Conservation (phyloP, 495 filamentous ascomycete species). For the Hypomontagnella submonticulosa region DNA sequence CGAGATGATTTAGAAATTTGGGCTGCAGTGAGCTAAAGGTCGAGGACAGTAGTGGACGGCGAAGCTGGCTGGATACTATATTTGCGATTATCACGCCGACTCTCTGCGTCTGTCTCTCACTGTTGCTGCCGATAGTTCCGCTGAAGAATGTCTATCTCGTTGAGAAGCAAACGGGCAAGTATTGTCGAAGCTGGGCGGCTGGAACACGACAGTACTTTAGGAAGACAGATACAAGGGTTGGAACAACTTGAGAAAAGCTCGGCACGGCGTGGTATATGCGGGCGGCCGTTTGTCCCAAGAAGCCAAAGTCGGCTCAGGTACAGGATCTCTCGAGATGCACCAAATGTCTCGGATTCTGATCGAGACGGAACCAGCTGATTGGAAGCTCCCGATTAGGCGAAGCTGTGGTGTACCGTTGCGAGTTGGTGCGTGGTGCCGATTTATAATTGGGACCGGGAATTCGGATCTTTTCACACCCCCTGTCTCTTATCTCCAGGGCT, state of each 20-base stretch:
- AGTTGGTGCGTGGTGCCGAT: conserved; percentile 24
- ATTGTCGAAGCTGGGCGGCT: conserved; percentile 23
- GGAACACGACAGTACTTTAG: conserved; percentile 19
- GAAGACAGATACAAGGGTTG: conserved; percentile 13
- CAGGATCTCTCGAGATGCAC: conserved; percentile 39
- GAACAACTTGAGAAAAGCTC: conserved; percentile 26
- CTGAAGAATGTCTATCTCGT: conserved; percentile 9
- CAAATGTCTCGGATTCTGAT: conserved; percentile 42
- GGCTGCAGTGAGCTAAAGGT: background rate
- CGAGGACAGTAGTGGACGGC: conserved; percentile 5
- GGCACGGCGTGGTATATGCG: conserved; percentile 28
- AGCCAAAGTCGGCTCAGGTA: conserved; percentile 27
- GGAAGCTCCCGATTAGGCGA: conserved; percentile 40
- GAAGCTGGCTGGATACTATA: conserved; percentile 5
- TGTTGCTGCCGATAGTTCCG: conserved; percentile 12
- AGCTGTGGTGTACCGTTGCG: conserved; percentile 38
- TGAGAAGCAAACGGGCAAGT: conserved; percentile 8
- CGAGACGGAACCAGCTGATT: conserved; percentile 38
- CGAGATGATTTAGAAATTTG: background rate
- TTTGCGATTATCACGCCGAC: conserved; percentile 12
- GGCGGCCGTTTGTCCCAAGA: conserved; percentile 24
- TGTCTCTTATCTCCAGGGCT: background rate
- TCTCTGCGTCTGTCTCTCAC: background rate
- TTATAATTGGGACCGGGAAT: conserved; percentile 25
- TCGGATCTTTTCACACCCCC: conserved; percentile 20